Evolutionary conservation across 2,329 filamentous ascomycete genomes (phyloP), one percentile per base, ranked within the genome.

Genomic region (Nothopassalora personata): DNA sequence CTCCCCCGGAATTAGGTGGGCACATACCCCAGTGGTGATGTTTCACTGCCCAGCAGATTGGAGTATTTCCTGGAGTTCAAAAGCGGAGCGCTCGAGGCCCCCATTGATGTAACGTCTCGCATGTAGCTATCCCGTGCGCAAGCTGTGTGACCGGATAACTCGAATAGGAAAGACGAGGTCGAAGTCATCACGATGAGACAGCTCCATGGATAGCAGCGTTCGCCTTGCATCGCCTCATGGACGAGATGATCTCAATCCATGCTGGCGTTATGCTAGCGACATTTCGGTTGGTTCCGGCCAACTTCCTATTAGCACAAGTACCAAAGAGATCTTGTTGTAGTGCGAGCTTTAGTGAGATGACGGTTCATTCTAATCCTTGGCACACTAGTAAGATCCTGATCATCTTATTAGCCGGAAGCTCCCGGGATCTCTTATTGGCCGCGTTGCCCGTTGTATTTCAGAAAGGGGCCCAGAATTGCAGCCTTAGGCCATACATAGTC

Each of bases 241-340:
- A 55, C 34, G 49, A 13, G 28, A 15, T 34, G 27, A 31, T 43
- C 19, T 4, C 9, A 19, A 46, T 48, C 4, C n/a, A 39, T 28
- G 53, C 53, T 48, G 28, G 53, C 45, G 18, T 31, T 11, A 19
- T 48, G 30, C 28, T 55, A 43, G 53, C 53, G 45, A 43, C 53
- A 55, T 55, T 48, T 55, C 53, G 53, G 53, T 7, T 34, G 7
- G 4, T 28, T 27, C 43, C 30, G 45, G 45, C 49, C 30, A 51
- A 19, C 5, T 51, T 51, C 11, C 9, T 31, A 28, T 49, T 28
- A 31, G 28, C 49, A 31, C 27, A 28, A 34, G 49, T 30, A n/a
- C 34, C 8, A 34, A 34, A 34, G 9, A 7, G 30, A 30, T 34
- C 49, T 19, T 6, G 15, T 34, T 51, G 47, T 49, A 18, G 49